Base-by-base conservation (phyloP, 2,329 filamentous ascomycete genomes). In the Curvularia lunata region DNA sequence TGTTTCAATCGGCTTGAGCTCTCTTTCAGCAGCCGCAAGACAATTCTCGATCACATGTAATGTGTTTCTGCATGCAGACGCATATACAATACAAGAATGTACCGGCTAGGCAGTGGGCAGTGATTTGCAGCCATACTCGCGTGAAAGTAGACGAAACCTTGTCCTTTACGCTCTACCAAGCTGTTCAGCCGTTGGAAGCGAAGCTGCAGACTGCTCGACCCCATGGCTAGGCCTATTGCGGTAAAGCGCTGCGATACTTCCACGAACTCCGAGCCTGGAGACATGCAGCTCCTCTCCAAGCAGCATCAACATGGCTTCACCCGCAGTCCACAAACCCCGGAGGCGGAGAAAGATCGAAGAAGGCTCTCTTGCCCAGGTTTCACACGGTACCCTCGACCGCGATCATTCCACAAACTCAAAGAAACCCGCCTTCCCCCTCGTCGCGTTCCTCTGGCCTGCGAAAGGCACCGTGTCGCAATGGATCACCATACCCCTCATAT, bases 401-500 rank as follows among this genome's bases (percentile, higher is more conserved):
- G 79, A 83, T 60, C 58, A 76, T 5, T 75, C 75, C 42, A 79
- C 81, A 37, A 79, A 81, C 48, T 75, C 76, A 48, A 77, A 82
- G 55, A 77, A 76, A 41, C 94, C 94, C 30, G 86, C 91, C 4
- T 98, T 97, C 72, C 94, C 95, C 40, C 84, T 99, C 21, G 92
- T 92, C 1, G 89, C 93, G n/a, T 94, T 99, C 72, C 85, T 99
- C 49, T 97, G 94, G 91, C 92, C 93, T 49, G 91, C 92, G 21
- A 89, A 93, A 63, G 89, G 89, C 18, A 90, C 90, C 0, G 83
- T 87, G 18, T 96, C 93, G 52, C 90, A 94, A 90, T 98, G 95
- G 94, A 87, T 97, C 70, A 85, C 94, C 4, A 80, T 99, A 30
- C 93, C 95, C 2, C 80, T 96, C 67, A 88, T 97, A 4, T 81